Base-by-base conservation (phyloP, 1,284 basidiomycete genomes). In the Coniophora puteana region DNA sequence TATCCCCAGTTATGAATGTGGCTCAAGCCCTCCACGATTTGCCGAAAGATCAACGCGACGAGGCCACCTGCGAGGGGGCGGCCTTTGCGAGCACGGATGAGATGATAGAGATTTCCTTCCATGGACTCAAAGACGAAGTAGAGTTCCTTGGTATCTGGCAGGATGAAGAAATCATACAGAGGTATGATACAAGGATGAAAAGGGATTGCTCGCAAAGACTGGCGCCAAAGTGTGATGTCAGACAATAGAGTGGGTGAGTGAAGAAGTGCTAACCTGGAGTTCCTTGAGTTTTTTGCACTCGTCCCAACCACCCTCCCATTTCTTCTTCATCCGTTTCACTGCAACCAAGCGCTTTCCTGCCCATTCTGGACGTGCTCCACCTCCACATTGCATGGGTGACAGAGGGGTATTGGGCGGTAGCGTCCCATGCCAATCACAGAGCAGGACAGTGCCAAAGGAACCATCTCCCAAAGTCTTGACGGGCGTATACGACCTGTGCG, bases 101-200 rank as follows among this genome's bases (percentile, higher is more conserved):
- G 88, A 66, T 99, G 96, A 66, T 96, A 99, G 44, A 99, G 80
- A 66, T 99, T 99, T 54, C 96, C 96, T 67, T 99, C 96, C 96
- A 99, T 99, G 61, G 93, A 94, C 68, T 99, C 96, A 65, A 99
- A 99, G 38, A 99, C 96, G 61, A 99, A 98, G 67, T 98, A 97
- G 52, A 99, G 89, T 67, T 99, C 93, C 63, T 89, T 91, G 41
- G 91, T 83, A 49, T 83, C 77, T 1, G 94, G 94, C 35, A 94
- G 83, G 53, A 98, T 87, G 69, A 98, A 99, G 56, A 93, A 95
- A 66, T 99, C 96, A 73, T 99, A 99, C 49, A 99, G 77, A 39
- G 96, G 94, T 61, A 99, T 98, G 68, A 98, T 93, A 65, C 96
- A 94, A 29, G 90, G 90, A 67, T 99, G 96, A 60, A 88, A 86